These are phyloP conservation scores for Lanzia echinophila DNA, from an alignment of 2,329 filamentous ascomycete species.

Conservation along the genomic window DNA sequence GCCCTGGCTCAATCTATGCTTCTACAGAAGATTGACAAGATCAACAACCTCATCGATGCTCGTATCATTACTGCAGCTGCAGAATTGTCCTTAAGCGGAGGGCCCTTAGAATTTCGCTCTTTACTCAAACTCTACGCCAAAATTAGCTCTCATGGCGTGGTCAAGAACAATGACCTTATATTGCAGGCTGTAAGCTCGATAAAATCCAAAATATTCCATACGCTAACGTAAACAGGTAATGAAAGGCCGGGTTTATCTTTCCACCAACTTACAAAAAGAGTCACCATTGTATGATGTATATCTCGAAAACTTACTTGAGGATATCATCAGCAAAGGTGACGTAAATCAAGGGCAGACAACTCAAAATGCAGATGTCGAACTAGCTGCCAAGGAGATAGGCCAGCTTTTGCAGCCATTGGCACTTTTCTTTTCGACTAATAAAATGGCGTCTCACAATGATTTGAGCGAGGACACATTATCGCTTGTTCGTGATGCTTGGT, in stretches of 20 bases:
- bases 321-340: conserved; percentile 86
- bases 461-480: conserved; percentile 63
- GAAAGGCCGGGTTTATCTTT: conserved; percentile 74
- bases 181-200: conserved; percentile 59
- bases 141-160: conserved; percentile 65
- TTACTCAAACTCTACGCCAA: conserved; percentile 78
- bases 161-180: conserved; percentile 60
- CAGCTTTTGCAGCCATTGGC: conserved; percentile 86
- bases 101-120: conserved; percentile 74
- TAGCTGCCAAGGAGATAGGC: conserved; percentile 80
- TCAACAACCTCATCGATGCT: conserved; percentile 72
- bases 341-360: conserved; percentile 66
- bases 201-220: neutral
- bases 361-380: conserved; percentile 70
- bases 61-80: conserved; percentile 81
- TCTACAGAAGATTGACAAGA: conserved; percentile 86
- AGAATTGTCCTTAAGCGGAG: conserved; percentile 67
- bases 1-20: conserved; percentile 92
- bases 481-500: conserved; percentile 88
- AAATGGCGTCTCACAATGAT: conserved; percentile 40
- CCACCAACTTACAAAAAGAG: conserved; percentile 57
- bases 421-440: conserved; percentile 65
- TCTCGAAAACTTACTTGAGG: conserved; percentile 74
- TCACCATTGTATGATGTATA: conserved; percentile 79
- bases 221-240: conserved; percentile 46